These are phyloP conservation scores for Atkinsonella hypoxylon DNA, from an alignment of 2,329 filamentous ascomycete genomes.

Conservation along the genomic window DNA sequence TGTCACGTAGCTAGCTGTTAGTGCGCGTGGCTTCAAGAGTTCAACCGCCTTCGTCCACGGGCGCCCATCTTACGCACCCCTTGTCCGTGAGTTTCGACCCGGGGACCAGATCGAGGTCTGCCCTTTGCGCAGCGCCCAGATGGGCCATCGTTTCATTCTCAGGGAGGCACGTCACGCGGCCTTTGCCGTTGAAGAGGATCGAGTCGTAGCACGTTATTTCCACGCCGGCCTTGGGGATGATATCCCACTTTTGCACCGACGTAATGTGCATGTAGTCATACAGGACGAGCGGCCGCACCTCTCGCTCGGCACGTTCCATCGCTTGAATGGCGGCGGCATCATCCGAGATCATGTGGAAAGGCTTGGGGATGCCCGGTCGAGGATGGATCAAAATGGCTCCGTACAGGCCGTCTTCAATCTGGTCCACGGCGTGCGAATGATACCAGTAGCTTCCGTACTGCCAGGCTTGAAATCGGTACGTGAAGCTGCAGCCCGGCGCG, in stretches of 20 bases:
- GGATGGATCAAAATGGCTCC: constrained; percentile 42
- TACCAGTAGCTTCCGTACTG: constrained; percentile 51
- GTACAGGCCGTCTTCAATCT: constrained; percentile 48
- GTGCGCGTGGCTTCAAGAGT: too few species aligned
- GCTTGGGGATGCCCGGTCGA: constrained; percentile 19
- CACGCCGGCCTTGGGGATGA: constrained; percentile 30
- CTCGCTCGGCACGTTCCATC: constrained; percentile 36
- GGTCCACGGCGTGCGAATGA: constrained; percentile 42
- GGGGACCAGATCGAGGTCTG: constrained; percentile 16
- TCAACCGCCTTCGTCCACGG: too few species aligned
- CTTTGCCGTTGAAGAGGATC: constrained; percentile 50
- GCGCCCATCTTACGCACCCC: too few species aligned
- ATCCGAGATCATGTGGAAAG: constrained; percentile 35
- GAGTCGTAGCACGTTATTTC: constrained; percentile 47
- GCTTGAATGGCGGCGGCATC: constrained; percentile 24
- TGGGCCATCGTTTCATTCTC: constrained; percentile 30
- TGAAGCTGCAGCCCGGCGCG: constrained; percentile 23
- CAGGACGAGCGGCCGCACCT: constrained; percentile 36
- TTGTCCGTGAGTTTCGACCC: constrained; percentile 28
- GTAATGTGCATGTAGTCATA: constrained; percentile 45
- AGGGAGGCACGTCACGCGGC: constrained; percentile 38
- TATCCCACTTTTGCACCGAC: constrained; percentile 33
- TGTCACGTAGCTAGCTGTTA: too few species aligned
- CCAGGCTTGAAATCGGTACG: constrained; percentile 42
- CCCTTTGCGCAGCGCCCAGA: constrained; percentile 19